Base-by-base conservation (phyloP, 129 eudicot genomes). In the Ambrosia artemisiifolia region DNA sequence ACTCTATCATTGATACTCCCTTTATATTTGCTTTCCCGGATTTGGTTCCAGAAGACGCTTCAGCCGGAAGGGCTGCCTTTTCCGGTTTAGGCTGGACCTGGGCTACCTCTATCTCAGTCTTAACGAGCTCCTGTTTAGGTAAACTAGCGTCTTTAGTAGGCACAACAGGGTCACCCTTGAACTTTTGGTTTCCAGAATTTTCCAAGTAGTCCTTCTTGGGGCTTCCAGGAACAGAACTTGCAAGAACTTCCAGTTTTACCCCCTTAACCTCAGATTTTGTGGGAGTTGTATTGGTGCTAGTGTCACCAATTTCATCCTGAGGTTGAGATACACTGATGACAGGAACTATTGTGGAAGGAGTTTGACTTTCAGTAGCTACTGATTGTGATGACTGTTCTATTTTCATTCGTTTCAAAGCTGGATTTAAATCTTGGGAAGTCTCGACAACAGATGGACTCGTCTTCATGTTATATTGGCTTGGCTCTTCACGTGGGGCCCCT, bases 1-100 rank as follows among this genome's bases (percentile, higher is more conserved):
- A 69, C 75, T 93, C 98, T 6, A 73, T 87, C 90, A 93, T 66
- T 17, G 98, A 93, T 50, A 93, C 98, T 69, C 96, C 98, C 76
- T 82, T 88, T 50, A 93, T 84, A 71, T 80, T 88, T 38, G 98
- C 89, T 79, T 93, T 93, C 51, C 91, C 95, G 14, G 98, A 90
- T 82, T 89, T 93, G 68, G 92, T 81, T 80, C 73, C 83, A 62
- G 76, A 56, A n/a, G 75, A 75, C 48, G 46, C 69, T 61, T 87
- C 92, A 47, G 83, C 55, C 40, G 83, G 80, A 74, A 56, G 51
- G 55, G 79, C 61, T 13, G 57, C 74, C 47, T 24, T 79, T 64
- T 85, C 95, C 33, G 51, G 78, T 77, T 81, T 85, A 60, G 79
- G 65, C 78, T 76, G 84, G 46, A 3, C 82, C 61, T 56, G 63